Percentiles rank a stretch among this genome's conserved stretches.
Evolutionary conservation across 2,329 filamentous ascomycete genomes (phyloP).

Genomic region (Microdochium trichocladiopsis): DNA sequence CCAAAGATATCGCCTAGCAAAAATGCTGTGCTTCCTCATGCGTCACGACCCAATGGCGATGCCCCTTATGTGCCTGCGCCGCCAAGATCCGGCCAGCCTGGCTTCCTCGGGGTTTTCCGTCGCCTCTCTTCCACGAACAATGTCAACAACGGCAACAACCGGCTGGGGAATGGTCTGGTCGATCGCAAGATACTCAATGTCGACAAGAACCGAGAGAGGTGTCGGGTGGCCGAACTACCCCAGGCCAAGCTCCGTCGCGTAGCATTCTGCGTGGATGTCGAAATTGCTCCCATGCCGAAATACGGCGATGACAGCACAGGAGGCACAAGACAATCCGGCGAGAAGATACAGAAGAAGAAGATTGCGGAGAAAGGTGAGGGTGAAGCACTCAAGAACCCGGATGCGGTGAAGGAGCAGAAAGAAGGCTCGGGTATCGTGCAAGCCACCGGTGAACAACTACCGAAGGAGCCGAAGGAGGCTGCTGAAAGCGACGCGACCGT

Average conservation of each 20-base stretch:
- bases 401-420: constrained; percentile 52
- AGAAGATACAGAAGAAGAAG: constrained; percentile 56
- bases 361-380: constrained; percentile 66
- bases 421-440: constrained; percentile 36
- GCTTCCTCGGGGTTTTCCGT: constrained; percentile 76
- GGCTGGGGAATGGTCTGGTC: constrained; percentile 61
- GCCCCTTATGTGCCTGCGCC: constrained; percentile 68
- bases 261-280: constrained; percentile 93
- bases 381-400: constrained; percentile 62
- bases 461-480: constrained; percentile 32
- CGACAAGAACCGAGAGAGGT: constrained; percentile 72
- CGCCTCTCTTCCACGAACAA: constrained; percentile 66
- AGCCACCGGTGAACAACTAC: constrained; percentile 28
- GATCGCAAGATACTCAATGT: constrained; percentile 80
- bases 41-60: constrained; percentile 47
- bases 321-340: constrained; percentile 36
- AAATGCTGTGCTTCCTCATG: constrained; percentile 54
- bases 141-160: constrained; percentile 37
- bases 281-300: constrained; percentile 82
- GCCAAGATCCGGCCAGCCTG: constrained; percentile 59
- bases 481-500: constrained; percentile 12
- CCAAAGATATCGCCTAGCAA: constrained; percentile 43
- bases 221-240: constrained; percentile 71
- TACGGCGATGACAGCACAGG: constrained; percentile 57
- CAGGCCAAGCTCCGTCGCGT: constrained; percentile 78